A percentile compares a stretch with the other conserved stretches of the same genome.
phyloP scores from a whole-genome alignment of 2,329 filamentous ascomycete species.

The Pseudovirgaria hyperparasitica region DNA sequence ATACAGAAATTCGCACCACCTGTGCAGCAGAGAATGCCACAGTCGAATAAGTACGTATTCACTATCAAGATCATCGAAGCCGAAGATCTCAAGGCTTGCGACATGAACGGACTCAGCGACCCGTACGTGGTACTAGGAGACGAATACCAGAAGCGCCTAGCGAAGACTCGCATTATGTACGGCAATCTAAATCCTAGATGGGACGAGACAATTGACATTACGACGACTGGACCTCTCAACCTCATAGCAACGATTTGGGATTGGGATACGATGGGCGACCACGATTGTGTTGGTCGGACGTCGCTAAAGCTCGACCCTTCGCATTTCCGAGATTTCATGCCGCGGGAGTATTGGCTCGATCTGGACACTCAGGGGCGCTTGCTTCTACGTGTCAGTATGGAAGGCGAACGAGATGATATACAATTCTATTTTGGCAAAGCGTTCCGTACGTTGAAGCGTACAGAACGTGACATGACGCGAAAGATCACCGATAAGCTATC shows the following conservation, averaged over 20 bases:
- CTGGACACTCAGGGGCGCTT: slow-evolving; percentile 89
- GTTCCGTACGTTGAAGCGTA: slow-evolving; percentile 87
- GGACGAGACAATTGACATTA: slow-evolving; percentile 96
- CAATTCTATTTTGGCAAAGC: slow-evolving; percentile 98
- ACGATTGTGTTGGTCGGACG: slow-evolving; percentile 95
- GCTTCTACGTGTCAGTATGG: slow-evolving; percentile 89
- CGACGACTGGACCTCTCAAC: slow-evolving; percentile 80
- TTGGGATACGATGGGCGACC: slow-evolving; percentile 91
- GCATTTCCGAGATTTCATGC: slow-evolving; percentile 91
- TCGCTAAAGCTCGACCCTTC: slow-evolving; percentile 95
- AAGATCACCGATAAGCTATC: slow-evolving; percentile 98
- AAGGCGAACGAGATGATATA: slow-evolving; percentile 95
- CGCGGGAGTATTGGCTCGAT: slow-evolving; percentile 94
- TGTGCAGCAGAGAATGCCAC: slow-evolving; percentile 52
- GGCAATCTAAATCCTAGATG: slow-evolving; percentile 85
- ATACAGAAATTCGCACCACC: slow-evolving; percentile 64
- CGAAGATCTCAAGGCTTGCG: slow-evolving; percentile 95
- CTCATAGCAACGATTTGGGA: slow-evolving; percentile 98
- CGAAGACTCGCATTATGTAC: slow-evolving; percentile 88
- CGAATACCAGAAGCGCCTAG: slow-evolving; percentile 91
- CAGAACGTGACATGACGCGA: slow-evolving; percentile 94
- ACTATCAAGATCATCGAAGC: slow-evolving; percentile 98
- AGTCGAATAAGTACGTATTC: slow-evolving; percentile 84
- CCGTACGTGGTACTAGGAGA: slow-evolving; percentile 95
- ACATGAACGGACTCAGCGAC: slow-evolving; percentile 86